A percentile compares a stretch with the other conserved stretches of the same genome.
Conservation (phyloP, 2,329 filamentous ascomycete genomes). For the Aspergillus awamori region DNA sequence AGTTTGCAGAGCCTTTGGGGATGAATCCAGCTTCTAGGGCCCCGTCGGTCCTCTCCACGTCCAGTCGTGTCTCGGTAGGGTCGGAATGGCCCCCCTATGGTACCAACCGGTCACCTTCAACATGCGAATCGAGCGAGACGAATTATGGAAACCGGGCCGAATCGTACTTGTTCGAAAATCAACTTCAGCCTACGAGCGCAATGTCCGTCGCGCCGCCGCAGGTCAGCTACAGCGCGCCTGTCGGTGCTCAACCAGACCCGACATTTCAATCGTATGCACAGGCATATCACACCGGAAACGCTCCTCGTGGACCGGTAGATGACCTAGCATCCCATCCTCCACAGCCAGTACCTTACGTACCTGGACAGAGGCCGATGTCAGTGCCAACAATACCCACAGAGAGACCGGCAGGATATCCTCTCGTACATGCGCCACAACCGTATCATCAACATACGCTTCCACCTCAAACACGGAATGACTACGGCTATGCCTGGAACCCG, state of each 20-base stretch:
- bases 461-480: conserved; percentile 18
- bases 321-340: conserved; percentile 17
- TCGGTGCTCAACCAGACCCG: conserved; percentile 20
- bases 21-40: conserved; percentile 25
- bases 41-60: conserved; percentile 27
- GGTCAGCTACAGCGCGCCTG: conserved; percentile 24
- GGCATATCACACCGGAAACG: conserved; percentile 18
- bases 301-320: conserved; percentile 20
- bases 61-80: conserved; percentile 30
- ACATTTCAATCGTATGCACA: conserved; percentile 26
- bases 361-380: conserved; percentile 26
- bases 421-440: conserved; percentile 17
- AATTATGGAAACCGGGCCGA: conserved; percentile 32
- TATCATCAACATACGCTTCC: conserved; percentile 16
- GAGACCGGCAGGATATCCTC: conserved; percentile 19
- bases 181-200: conserved; percentile 19
- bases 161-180: conserved; percentile 23
- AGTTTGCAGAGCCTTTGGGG: conserved; percentile 27
- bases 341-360: conserved; percentile 21
- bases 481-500: conserved; percentile 23
- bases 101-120: conserved; percentile 31
- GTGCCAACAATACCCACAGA: conserved; percentile 20
- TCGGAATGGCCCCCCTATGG: conserved; percentile 34
- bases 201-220: conserved; percentile 24
- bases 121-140: conserved; percentile 32